Conservation (phyloP, 2,329 filamentous ascomycete species). For the Macrophomina tecta region DNA sequence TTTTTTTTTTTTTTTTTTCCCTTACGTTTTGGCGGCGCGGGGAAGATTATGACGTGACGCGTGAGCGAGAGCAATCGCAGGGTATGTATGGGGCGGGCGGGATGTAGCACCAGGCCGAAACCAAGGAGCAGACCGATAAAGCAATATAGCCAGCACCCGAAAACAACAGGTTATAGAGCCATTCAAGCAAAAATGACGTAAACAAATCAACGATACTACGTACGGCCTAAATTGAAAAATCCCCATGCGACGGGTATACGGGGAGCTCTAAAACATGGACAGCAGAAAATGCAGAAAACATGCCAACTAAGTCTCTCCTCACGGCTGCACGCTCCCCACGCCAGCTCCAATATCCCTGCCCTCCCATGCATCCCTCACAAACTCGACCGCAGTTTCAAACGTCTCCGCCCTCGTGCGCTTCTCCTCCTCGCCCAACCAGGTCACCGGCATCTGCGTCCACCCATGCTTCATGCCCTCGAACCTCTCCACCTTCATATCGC, state of each 20-base stretch:
- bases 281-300: not conserved
- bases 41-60: not conserved
- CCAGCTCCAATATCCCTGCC: conserved; percentile 26
- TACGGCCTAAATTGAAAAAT: not conserved
- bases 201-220: not conserved
- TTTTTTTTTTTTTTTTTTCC: no score
- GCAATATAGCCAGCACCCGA: no score
- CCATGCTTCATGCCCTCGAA: conserved; percentile 42
- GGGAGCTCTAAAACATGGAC: not conserved
- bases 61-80: no score
- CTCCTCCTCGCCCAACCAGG: conserved; percentile 46
- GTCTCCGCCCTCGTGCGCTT: conserved; percentile 44
- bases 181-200: no score
- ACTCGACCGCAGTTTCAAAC: conserved; percentile 43
- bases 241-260: not conserved
- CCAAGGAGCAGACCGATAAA: no score
- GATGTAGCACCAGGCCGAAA: no score
- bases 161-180: no score
- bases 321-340: not conserved
- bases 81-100: no score
- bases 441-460: conserved; percentile 52
- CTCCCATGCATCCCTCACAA: conserved; percentile 46
- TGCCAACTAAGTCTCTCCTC: not conserved
- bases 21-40: not conserved
- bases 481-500: conserved; percentile 35